Conservation (phyloP, 139 green algal genomes). For the Parachlorella kessleri region DNA sequence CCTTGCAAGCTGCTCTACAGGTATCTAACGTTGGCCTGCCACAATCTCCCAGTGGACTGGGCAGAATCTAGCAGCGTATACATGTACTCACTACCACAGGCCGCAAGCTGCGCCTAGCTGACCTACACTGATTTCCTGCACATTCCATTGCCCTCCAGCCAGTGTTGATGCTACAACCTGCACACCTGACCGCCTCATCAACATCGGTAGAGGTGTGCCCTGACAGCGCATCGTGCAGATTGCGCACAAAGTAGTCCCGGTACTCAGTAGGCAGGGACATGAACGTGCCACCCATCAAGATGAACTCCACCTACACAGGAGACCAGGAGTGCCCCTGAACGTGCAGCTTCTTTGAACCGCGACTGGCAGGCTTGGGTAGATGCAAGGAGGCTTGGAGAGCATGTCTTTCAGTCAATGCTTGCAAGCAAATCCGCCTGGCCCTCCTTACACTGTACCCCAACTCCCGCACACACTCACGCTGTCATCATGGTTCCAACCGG, state of each 20-base stretch:
- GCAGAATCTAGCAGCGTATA: too few relatives aligned
- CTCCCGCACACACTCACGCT: background rate
- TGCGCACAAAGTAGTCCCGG: constrained; percentile 95
- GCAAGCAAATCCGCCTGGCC: background rate
- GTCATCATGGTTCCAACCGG: background rate
- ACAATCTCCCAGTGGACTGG: too few relatives aligned
- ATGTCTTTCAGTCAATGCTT: too few relatives aligned
- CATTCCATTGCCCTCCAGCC: too few relatives aligned
- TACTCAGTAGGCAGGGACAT: constrained; percentile 96
- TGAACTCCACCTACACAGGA: constrained; percentile 97
- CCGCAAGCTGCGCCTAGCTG: too few relatives aligned
- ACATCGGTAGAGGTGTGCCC: constrained; percentile 73
- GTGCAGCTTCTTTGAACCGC: too few relatives aligned
- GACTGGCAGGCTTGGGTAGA: too few relatives aligned
- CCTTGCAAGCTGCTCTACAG: too few relatives aligned
- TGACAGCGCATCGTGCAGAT: constrained; percentile 95
- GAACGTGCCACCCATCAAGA: constrained; percentile 99
- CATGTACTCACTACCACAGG: too few relatives aligned
- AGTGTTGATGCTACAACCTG: background rate
- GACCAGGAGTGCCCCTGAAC: too few relatives aligned
- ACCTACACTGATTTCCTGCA: too few relatives aligned
- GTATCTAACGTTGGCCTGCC: too few relatives aligned
- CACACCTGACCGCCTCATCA: constrained; percentile 58
- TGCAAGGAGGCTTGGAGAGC: background rate
- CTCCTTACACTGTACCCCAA: background rate